A percentile compares a stretch with the other conserved stretches of the same genome.
These are phyloP conservation scores for Botrytis fabae DNA, from an alignment of 2,329 filamentous ascomycete genomes.

Conservation along the genomic window DNA sequence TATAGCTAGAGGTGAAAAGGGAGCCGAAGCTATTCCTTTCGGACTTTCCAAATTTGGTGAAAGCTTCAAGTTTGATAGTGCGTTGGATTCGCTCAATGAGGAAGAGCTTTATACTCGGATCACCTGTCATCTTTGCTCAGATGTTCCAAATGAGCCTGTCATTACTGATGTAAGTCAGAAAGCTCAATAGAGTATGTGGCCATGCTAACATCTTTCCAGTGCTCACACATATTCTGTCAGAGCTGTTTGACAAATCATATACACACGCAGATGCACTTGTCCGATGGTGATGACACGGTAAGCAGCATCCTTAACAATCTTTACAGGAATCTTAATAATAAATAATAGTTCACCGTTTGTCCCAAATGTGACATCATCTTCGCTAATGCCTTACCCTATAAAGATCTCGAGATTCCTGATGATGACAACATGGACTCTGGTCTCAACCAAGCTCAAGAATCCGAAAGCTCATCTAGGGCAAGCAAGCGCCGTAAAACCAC, in stretches of 20 bases:
- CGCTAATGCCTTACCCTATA: slow-evolving; percentile 3
- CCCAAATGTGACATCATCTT: slow-evolving; percentile 33
- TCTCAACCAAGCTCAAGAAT: neutral
- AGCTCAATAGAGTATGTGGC: neutral
- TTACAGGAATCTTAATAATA: neutral
- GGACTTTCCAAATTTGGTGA: slow-evolving; percentile 37
- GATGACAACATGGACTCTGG: slow-evolving; percentile 23
- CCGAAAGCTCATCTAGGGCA: neutral
- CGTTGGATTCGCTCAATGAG: slow-evolving; percentile 38
- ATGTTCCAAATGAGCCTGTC: slow-evolving; percentile 43
- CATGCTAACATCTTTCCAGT: slow-evolving; percentile 39
- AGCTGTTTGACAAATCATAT: slow-evolving; percentile 46
- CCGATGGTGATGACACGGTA: slow-evolving; percentile 13
- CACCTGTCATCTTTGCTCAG: slow-evolving; percentile 47
- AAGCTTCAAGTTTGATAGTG: slow-evolving; percentile 38
- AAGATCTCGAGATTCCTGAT: slow-evolving; percentile 20
- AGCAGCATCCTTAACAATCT: neutral
- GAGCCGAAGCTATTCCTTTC: slow-evolving; percentile 29
- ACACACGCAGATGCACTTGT: slow-evolving; percentile 1
- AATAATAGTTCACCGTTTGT: slow-evolving; percentile 25
- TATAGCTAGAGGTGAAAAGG: slow-evolving; percentile 21
- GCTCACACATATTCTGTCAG: slow-evolving; percentile 57
- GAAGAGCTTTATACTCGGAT: slow-evolving; percentile 40
- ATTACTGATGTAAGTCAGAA: slow-evolving; percentile 43
- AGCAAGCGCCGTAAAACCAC: slow-evolving; percentile 14